Evolutionary conservation across 805 yeast genomes (phyloP), one percentile per base, ranked within the genome.

Genomic region (Pichia sporocuriosa): DNA sequence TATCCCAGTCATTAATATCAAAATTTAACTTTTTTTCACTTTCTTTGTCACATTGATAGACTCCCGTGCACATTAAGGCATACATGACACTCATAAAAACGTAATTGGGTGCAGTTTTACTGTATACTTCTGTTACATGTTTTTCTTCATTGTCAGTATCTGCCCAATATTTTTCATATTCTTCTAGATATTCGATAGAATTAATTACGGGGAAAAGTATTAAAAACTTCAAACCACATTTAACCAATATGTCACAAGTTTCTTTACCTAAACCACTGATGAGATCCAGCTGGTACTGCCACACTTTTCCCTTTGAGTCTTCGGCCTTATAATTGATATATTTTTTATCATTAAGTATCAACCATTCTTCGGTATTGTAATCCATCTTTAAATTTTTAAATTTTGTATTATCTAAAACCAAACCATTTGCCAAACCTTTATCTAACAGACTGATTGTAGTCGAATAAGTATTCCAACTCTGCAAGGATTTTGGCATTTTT

Each of bases 111-210:
- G 47, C 48, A 9, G 58, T 24, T 35, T 55, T 53, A 11, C 54
- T 49, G 26, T 58, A 58, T 19, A 41, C 24, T 12, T 53, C 44
- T 3, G 57, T 45, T 7, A 63, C 33, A 42, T 63, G 67, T 26
- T 54, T 54, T 13, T 48, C 54, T 4, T 19, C 26, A 32, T 37
- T 40, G 6, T 34, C 19, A 1, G 46, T 45, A 37, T 53, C 47
- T 4, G 35, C 32, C 64, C 66, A 63, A 39, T 56, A 59, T 11
- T 45, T 32, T 54, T 73, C 54, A 73, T 82, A 67, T 72, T 84
- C 58, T 79, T 75, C 55, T 81, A 86, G 24, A 71, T 84, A 56
- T 61, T 84, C 41, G 69, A 81, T 39, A 69, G 79, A 13, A 61
- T 76, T 45, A 72, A 83, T 57, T 76, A 81, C 58, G 72, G 81